Percentiles rank a stretch among this genome's conserved stretches.
These are phyloP conservation scores for Xeromyces bisporus DNA, from an alignment of 495 filamentous ascomycete species.

Conservation along the genomic window DNA sequence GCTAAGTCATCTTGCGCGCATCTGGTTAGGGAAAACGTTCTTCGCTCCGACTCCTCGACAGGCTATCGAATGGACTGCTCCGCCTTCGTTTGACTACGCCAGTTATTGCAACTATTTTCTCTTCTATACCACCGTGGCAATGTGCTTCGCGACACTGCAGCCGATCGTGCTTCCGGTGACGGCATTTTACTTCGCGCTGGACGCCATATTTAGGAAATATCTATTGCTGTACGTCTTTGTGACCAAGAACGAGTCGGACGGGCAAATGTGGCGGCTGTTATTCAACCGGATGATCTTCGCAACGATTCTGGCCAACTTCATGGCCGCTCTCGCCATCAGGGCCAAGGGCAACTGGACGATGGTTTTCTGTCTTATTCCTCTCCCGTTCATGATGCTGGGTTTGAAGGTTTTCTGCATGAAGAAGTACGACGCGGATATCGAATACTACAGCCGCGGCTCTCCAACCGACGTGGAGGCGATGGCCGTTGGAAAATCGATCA, in stretches of 20 bases:
- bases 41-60: slow-evolving; percentile 79
- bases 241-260: slow-evolving; percentile 90
- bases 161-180: slow-evolving; percentile 81
- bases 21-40: slow-evolving; percentile 69
- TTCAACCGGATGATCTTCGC: slow-evolving; percentile 87
- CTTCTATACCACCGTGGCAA: slow-evolving; percentile 77
- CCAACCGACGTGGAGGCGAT: slow-evolving; percentile 39
- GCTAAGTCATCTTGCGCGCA: slow-evolving; percentile 59
- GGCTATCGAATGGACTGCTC: slow-evolving; percentile 84
- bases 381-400: slow-evolving; percentile 60
- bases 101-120: slow-evolving; percentile 93
- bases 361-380: slow-evolving; percentile 51
- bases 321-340: slow-evolving; percentile 60
- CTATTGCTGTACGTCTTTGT: slow-evolving; percentile 84
- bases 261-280: slow-evolving; percentile 78
- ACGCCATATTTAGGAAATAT: slow-evolving; percentile 89
- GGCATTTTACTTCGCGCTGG: slow-evolving; percentile 76
- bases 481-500: slow-evolving; percentile 29
- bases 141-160: slow-evolving; percentile 76
- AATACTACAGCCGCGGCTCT: slow-evolving; percentile 54
- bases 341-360: slow-evolving; percentile 38
- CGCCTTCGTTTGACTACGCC: slow-evolving; percentile 84
- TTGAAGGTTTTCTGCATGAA: slow-evolving; percentile 78
- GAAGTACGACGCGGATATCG: slow-evolving; percentile 58
- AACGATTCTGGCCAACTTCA: slow-evolving; percentile 57